These are phyloP conservation scores for Aspergillus fumigatiaffinis DNA, from an alignment of 2,329 filamentous ascomycete genomes.

Conservation along the genomic window DNA sequence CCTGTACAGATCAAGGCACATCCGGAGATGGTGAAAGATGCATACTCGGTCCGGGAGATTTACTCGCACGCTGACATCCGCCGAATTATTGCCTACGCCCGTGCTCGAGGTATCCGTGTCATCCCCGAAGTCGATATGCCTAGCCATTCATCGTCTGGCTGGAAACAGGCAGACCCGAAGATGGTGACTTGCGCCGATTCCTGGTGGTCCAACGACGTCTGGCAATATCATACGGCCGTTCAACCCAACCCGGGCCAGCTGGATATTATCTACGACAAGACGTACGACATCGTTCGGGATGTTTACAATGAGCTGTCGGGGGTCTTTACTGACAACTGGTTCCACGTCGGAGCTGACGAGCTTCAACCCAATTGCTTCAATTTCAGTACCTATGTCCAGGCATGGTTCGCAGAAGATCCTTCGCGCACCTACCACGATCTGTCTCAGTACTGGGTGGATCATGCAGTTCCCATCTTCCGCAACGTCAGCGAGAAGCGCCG, in stretches of 20 bases:
- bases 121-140: conserved; percentile 63
- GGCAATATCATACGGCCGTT: conserved; percentile 52
- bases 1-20: conserved; percentile 48
- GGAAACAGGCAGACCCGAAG: conserved; percentile 53
- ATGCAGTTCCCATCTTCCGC: conserved; percentile 49
- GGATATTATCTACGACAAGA: conserved; percentile 54
- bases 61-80: conserved; percentile 44
- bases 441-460: conserved; percentile 53
- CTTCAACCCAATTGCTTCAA: conserved; percentile 56
- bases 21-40: conserved; percentile 52
- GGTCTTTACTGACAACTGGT: conserved; percentile 51
- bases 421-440: conserved; percentile 51
- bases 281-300: conserved; percentile 51
- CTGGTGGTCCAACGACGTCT: conserved; percentile 60
- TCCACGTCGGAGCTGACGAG: conserved; percentile 56
- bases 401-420: conserved; percentile 50
- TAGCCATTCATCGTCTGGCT: conserved; percentile 54
- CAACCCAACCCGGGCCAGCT: conserved; percentile 56
- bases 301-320: conserved; percentile 52
- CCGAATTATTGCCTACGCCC: conserved; percentile 47
- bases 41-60: conserved; percentile 49
- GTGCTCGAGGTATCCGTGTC: conserved; percentile 55
- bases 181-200: conserved; percentile 55
- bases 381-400: conserved; percentile 47
- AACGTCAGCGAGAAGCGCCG: conserved; percentile 43